Evolutionary conservation across 176 grass and related monocot species (phyloP).

Genomic region (Avena atlantica): DNA sequence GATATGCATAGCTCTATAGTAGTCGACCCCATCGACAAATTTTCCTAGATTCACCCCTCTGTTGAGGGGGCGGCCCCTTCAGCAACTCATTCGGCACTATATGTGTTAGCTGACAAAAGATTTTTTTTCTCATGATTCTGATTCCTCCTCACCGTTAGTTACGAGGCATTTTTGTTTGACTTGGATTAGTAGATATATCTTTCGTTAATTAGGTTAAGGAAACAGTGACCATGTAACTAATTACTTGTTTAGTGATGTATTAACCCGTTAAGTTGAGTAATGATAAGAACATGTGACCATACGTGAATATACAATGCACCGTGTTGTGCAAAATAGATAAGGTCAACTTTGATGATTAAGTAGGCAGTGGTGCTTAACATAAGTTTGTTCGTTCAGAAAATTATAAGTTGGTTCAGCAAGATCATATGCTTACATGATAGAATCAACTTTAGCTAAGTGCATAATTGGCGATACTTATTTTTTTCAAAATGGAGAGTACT

Average conservation of each 20-base stretch:
- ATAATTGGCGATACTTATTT: no score
- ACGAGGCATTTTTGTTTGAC: slow-evolving; percentile 40
- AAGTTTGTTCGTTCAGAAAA: no score
- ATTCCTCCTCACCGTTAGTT: background rate
- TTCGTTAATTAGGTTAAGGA: slow-evolving; percentile 28
- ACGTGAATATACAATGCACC: background rate
- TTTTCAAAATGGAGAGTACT: no score
- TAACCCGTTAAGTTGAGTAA: no score
- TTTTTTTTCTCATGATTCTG: background rate
- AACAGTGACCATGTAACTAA: slow-evolving; percentile 24
- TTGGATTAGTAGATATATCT: background rate
- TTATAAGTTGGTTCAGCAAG: no score
- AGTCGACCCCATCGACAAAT: no score
- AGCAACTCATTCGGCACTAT: background rate
- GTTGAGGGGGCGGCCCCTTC: background rate
- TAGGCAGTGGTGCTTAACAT: no score
- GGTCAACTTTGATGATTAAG: background rate
- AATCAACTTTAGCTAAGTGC: no score
- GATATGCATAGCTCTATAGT: no score
- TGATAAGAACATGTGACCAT: slow-evolving; percentile 8
- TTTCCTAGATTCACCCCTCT: no score
- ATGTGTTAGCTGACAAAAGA: background rate
- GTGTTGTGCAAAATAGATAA: background rate
- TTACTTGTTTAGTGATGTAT: background rate
- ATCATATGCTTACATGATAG: no score